Base-by-base conservation (phyloP, 352 stramenopile genomes). In the Pythium folliculosum region DNA sequence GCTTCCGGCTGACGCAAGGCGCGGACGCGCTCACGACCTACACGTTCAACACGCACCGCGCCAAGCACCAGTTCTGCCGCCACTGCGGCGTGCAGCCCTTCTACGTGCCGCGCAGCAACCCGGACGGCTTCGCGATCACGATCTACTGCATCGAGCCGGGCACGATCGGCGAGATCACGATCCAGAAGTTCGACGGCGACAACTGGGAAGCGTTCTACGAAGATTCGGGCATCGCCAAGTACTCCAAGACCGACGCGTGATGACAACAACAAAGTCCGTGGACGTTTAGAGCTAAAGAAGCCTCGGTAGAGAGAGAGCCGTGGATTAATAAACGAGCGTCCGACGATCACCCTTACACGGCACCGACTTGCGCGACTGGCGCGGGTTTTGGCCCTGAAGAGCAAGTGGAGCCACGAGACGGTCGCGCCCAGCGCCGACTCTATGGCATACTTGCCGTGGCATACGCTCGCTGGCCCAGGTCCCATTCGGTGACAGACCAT, bases 11-110 rank as follows among this genome's bases (percentile, higher is more conserved):
- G 49, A 63, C 86, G 14, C 40, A 66, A 14, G 80, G 79, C 25
- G 35, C 70, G 2, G 78, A 89, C 55, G 64, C 63, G 45, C 73
- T 95, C n/a, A 80, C 85, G 10, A 77, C 73, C 50, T 95, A 96
- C 76, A 89, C 81, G 51, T 95, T 96, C 77, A 88, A 92, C 72
- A 94, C 84, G 52, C 79, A 86, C 70, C 68, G 70, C 52, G 87
- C 88, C 43, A 76, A 91, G 71, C 88, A 96, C 73, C 21, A 88
- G 59, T 94, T 95, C 75, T 95, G 88, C 83, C 79, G 82, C 49
- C 43, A 60, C 17, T 96, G 88, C 61, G 88, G 87, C 23, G 86
- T 96, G 40, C 76, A 89, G 65, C 65, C 82, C 5, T 95, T 94
- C 71, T 96, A 95, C 72, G 73, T 87, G 37, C 87, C 88, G 32